phyloP scores from a whole-genome alignment of 306 rosid genomes.

The Myrica gale region DNA sequence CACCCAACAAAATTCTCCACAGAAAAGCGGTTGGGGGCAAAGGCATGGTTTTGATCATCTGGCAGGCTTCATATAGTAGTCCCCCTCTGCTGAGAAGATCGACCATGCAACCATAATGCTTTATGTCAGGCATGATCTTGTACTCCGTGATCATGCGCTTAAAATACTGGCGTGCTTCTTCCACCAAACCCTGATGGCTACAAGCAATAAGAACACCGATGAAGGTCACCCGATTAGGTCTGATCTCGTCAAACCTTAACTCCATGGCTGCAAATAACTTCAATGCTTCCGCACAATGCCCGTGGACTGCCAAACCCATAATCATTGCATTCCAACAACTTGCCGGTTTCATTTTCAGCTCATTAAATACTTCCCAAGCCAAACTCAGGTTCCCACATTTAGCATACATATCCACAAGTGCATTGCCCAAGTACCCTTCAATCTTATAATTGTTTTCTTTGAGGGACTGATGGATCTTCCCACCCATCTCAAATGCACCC shows the following conservation, averaged over 20 bases:
- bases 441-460: constrained; percentile 36
- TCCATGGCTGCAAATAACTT: constrained; percentile 53
- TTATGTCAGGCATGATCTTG: constrained; percentile 48
- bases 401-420: constrained; percentile 60
- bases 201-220: constrained; percentile 66
- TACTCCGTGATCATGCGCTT: constrained; percentile 44
- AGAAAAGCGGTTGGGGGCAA: constrained; percentile 34
- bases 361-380: constrained; percentile 57
- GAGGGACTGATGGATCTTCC: constrained; percentile 45
- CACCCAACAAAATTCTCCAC: constrained; percentile 73
- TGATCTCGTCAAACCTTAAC: constrained; percentile 28
- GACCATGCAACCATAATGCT: constrained; percentile 71
- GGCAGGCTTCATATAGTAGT: constrained; percentile 51
- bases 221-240: constrained; percentile 57
- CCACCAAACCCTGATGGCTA: constrained; percentile 68
- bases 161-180: constrained; percentile 56
- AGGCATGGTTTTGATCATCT: constrained; percentile 41
- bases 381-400: constrained; percentile 62
- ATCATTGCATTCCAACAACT: constrained; percentile 80
- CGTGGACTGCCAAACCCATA: constrained; percentile 69
- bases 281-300: constrained; percentile 51
- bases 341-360: constrained; percentile 48
- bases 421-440: constrained; percentile 63
- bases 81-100: constrained; percentile 70
- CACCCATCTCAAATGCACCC: constrained; percentile 50